A percentile compares a stretch with the other conserved stretches of the same genome.
Evolutionary conservation across 129 eudicot genomes (phyloP).

Genomic region (Apium graveolens): DNA sequence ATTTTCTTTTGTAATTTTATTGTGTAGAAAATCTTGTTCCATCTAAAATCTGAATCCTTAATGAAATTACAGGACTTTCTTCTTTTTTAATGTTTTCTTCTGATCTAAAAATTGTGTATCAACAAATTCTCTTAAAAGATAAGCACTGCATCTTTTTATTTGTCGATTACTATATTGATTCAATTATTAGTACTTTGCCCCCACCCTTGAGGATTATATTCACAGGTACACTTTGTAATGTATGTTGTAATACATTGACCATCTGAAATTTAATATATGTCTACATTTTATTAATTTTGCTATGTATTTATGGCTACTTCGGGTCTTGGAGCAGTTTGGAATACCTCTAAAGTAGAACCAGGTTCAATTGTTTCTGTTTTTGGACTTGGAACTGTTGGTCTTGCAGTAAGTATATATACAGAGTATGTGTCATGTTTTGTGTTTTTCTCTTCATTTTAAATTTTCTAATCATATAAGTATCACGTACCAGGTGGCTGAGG

Average conservation of each 20-base stretch:
- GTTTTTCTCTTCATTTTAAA: not conserved
- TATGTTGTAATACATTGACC: not conserved
- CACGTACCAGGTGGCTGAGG: too few relatives aligned
- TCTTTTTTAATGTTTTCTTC: constrained; percentile 21
- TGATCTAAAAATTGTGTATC: not conserved
- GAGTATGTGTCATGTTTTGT: not conserved
- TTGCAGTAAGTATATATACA: constrained; percentile 59
- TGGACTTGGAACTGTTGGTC: constrained; percentile 97
- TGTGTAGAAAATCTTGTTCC: not conserved
- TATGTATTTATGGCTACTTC: not conserved
- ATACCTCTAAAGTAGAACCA: constrained; percentile 89
- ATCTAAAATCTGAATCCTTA: not conserved
- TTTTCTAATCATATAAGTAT: constrained; percentile 4
- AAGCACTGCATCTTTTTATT: not conserved
- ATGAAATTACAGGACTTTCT: constrained; percentile 41
- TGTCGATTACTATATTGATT: not conserved
- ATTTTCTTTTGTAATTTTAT: too few relatives aligned
- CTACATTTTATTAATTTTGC: not conserved
- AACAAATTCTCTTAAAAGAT: too few relatives aligned
- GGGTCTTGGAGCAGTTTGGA: constrained; percentile 99
- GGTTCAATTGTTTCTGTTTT: constrained; percentile 92
- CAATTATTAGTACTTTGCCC: not conserved
- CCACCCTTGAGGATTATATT: not conserved
- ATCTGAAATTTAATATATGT: not conserved
- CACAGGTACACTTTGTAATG: not conserved